A percentile compares a stretch with the other conserved stretches of the same genome.
Evolutionary conservation across 257 asterid genomes (phyloP).

Genomic region (Leptodermis oblonga): DNA sequence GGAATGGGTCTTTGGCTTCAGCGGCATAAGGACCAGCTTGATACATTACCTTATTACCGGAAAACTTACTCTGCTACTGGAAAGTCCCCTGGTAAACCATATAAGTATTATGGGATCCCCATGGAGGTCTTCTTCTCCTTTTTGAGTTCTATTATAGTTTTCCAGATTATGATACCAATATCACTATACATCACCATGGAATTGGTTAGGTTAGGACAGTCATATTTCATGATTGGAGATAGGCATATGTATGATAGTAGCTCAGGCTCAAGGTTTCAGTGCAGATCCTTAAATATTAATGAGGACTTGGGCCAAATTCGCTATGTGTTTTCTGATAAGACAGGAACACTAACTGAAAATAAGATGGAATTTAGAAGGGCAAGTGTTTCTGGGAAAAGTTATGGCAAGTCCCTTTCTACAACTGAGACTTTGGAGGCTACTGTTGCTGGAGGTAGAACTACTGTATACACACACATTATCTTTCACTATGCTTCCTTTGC

Average conservation of each 20-base stretch:
- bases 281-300: constrained; percentile 96
- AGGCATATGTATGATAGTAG: constrained; percentile 68
- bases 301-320: constrained; percentile 99
- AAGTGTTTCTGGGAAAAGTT: constrained; percentile 75
- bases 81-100: constrained; percentile 47
- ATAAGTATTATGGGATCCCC: constrained; percentile 82
- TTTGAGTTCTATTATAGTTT: constrained; percentile 91
- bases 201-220: constrained; percentile 95
- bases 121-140: constrained; percentile 92
- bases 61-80: constrained; percentile 53
- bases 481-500: background rate
- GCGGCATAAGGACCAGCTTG: constrained; percentile 60
- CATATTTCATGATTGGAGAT: constrained; percentile 98
- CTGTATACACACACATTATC: constrained; percentile 6
- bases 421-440: constrained; percentile 36
- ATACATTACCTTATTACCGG: constrained; percentile 83
- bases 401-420: constrained; percentile 38
- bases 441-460: constrained; percentile 54
- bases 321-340: constrained; percentile 87
- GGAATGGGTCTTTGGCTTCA: constrained; percentile 96
- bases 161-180: constrained; percentile 98
- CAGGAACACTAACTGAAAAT: constrained; percentile 96
- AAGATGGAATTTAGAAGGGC: constrained; percentile 96
- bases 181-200: constrained; percentile 99
- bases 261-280: constrained; percentile 87